Evolutionary conservation across 139 green algal species (phyloP).

Genomic region (Deuterostichococcus epilithicus): DNA sequence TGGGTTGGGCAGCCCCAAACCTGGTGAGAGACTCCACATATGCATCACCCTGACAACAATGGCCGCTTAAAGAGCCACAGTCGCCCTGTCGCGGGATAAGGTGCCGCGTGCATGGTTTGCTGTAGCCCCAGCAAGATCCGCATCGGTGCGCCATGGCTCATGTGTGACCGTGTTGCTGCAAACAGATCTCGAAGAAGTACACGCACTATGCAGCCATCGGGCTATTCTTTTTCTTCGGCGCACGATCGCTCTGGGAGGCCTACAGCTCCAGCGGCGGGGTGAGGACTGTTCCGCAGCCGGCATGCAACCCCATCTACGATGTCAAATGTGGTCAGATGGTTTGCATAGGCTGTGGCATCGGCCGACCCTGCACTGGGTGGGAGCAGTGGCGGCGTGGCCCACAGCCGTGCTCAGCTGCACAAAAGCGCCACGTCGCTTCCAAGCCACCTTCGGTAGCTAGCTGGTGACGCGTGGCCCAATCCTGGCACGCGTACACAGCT

Average conservation of each 20-base stretch:
- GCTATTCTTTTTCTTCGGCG: slow-evolving; percentile 91
- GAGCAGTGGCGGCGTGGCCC: too few species aligned
- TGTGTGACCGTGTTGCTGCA: not conserved
- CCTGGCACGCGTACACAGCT: too few species aligned
- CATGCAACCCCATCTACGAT: too few species aligned
- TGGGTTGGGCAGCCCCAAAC: slow-evolving; percentile 84
- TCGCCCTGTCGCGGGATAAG: not conserved
- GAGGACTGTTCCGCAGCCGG: not conserved
- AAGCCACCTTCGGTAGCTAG: too few species aligned
- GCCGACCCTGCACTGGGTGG: too few species aligned
- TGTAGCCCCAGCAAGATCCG: not conserved
- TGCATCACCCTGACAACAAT: too few species aligned
- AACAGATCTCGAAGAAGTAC: slow-evolving; percentile 78
- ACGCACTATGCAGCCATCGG: slow-evolving; percentile 80
- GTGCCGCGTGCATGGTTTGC: not conserved
- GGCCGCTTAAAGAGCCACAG: not conserved
- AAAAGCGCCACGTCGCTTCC: too few species aligned
- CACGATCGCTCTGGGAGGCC: slow-evolving; percentile 73
- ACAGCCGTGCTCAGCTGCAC: too few species aligned
- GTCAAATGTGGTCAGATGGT: too few species aligned
- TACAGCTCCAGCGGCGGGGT: slow-evolving; percentile 11
- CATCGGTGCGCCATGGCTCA: not conserved
- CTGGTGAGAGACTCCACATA: slow-evolving; percentile 76
- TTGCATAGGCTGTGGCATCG: too few species aligned
- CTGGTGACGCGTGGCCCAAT: too few species aligned